phyloP scores from a whole-genome alignment of 345 rosid species.

The Euphorbia tirucalli region DNA sequence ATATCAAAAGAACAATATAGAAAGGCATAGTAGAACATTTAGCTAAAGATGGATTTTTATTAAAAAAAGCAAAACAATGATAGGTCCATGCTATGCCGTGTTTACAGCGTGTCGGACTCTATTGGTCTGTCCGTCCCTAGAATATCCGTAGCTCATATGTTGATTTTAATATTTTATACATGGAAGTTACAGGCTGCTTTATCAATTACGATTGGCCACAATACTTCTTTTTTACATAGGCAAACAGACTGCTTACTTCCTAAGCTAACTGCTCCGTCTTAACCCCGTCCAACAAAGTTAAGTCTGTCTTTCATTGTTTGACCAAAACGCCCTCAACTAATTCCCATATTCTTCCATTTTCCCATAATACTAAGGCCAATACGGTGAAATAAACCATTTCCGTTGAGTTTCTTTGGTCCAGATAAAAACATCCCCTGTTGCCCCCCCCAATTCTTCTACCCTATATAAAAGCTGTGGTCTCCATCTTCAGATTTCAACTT shows the following conservation, averaged over 20 bases:
- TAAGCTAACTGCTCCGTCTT: not conserved
- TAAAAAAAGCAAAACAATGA: too few relatives aligned
- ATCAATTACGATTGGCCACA: too few relatives aligned
- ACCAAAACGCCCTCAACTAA: not conserved
- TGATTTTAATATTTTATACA: too few relatives aligned
- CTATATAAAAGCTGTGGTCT: not conserved
- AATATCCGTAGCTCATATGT: conserved; percentile 1
- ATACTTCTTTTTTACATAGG: too few relatives aligned
- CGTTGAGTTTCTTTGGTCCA: not conserved
- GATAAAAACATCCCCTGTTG: not conserved
- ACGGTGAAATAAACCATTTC: not conserved
- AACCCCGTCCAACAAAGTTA: not conserved
- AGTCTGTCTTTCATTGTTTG: not conserved
- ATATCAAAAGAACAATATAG: too few relatives aligned
- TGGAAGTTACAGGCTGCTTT: too few relatives aligned
- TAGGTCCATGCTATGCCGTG: not conserved
- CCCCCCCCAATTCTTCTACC: not conserved
- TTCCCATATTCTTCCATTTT: not conserved
- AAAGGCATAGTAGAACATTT: not conserved
- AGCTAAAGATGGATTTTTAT: not conserved
- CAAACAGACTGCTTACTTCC: not conserved
- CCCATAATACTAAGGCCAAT: not conserved
- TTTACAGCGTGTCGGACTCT: not conserved
- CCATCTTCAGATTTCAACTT: not conserved
- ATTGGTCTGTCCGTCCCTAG: not conserved